A percentile compares a stretch with the other conserved stretches of the same genome.
Evolutionary conservation across 1,284 basidiomycete genomes (phyloP).

Genomic region (Malassezia slooffiae): DNA sequence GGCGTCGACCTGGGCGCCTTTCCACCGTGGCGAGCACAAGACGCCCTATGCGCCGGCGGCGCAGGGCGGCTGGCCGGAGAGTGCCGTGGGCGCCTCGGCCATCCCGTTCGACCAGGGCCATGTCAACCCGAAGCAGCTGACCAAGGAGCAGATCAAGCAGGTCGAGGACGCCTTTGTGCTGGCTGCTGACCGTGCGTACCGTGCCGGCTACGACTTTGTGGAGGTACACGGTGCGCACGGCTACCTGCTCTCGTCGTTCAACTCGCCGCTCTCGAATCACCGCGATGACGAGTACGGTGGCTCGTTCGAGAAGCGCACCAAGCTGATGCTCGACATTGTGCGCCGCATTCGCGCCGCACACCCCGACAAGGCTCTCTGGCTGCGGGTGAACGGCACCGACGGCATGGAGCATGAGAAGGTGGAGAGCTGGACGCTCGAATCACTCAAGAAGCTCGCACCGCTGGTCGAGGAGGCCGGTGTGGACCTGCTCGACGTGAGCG

Average conservation of each 20-base stretch:
- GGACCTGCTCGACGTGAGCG: slow-evolving; percentile 37
- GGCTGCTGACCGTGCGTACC: slow-evolving; percentile 54
- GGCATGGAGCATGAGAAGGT: slow-evolving; percentile 26
- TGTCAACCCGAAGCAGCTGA: slow-evolving; percentile 55
- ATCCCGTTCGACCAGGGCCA: slow-evolving; percentile 53
- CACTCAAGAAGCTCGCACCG: slow-evolving; percentile 27
- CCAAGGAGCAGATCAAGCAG: slow-evolving; percentile 53
- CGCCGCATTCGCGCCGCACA: slow-evolving; percentile 26
- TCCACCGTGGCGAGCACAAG: slow-evolving; percentile 47
- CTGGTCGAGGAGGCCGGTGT: slow-evolving; percentile 30
- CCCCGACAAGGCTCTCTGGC: slow-evolving; percentile 39
- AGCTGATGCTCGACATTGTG: slow-evolving; percentile 25
- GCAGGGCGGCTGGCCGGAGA: slow-evolving; percentile 60
- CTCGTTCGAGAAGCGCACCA: slow-evolving; percentile 32
- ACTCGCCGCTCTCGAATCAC: slow-evolving; percentile 34
- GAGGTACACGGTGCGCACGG: slow-evolving; percentile 53
- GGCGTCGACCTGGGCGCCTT: slow-evolving; percentile 51
- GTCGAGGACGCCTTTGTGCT: slow-evolving; percentile 60
- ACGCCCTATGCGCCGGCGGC: slow-evolving; percentile 18
- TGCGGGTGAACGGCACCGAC: slow-evolving; percentile 37
- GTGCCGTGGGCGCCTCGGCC: slow-evolving; percentile 56
- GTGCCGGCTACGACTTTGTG: slow-evolving; percentile 58
- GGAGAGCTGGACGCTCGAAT: slow-evolving; percentile 30
- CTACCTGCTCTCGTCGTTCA: slow-evolving; percentile 56
- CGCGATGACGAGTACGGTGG: slow-evolving; percentile 44